Base-by-base conservation (phyloP, 1,139 yeast species). In the Lodderomyces parapsilosis region DNA sequence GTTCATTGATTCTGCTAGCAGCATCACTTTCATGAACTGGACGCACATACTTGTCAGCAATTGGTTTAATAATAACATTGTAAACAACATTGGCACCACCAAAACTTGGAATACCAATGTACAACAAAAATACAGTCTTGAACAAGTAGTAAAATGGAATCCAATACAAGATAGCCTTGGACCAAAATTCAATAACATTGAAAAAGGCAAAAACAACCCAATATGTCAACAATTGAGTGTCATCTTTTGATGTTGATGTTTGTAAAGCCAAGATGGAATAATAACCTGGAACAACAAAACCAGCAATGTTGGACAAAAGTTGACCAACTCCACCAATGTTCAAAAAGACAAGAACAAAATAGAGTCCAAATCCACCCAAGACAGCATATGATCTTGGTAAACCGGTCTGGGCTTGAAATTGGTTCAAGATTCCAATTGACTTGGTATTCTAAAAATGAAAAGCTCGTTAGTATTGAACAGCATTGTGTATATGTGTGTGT, bases 171-270 rank as follows among this genome's bases (percentile, higher is more conserved):
- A 94, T 85, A 34, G 96, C 85, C 60, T 83, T 81, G 49, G 96
- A 84, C 98, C 98, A 93, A 77, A 89, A 93, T 71, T 93, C 99
- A 57, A 89, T 60, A 41, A 93, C 93, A 63, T 84, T 87, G 71
- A 93, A 81, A 58, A 82, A 83, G 25, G 97, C 96, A 63, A 88
- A 93, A 24, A 93, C 96, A 47, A 93, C 96, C 99, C 99, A 93
- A 68, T 93, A 91, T 30, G 96, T 86, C 61, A 93, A 78, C 64
- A 86, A 80, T 58, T 88, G 86, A 49, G 94, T 86, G 65, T 90
- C 96, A 62, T 90, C 97, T 32, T 71, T 68, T 38, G 81, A 71
- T 25, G 77, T 63, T 9, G 78, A 54, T 28, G 96, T 84, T 65
- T 83, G 88, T 54, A 93, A 76, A 15, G 99, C 98, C 50, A 80